Evolutionary conservation across 2,329 filamentous ascomycete genomes (phyloP), one percentile per base, ranked within the genome.

Genomic region (Aspergillus sp.): DNA sequence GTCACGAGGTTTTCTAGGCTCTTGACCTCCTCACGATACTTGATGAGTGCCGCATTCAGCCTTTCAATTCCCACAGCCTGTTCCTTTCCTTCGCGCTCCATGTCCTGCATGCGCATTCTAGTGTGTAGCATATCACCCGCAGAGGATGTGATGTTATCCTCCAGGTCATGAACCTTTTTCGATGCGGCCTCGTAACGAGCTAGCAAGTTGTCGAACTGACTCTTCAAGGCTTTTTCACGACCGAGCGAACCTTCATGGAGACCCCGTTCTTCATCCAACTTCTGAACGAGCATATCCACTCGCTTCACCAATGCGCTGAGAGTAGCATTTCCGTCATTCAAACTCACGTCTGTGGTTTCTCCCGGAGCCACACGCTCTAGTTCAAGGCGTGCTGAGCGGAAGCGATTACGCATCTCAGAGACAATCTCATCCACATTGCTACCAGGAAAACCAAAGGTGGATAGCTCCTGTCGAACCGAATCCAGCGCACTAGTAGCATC

Each of bases 321-420:
- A 2, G 67, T 69, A 8, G 65, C 56, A 36, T 60, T 63, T 32
- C 67, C 64, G 39, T 73, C 58, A 7, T 64, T 51, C 12, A 72
- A 59, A 9, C 65, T 51, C 5, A 57, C 61, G 37, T 64, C 54
- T 11, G 62, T 43, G 12, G 65, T 72, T 47, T 73, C 72, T 6
- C 71, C 71, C 6, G 72, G 71, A 7, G 72, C 46, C 3, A 64
- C 51, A 37, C 63, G 60, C 45, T 75, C 72, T 9, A 75, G 61
- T 13, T 68, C 62, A 12, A 74, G 53, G 27, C 71, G 67, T 29
- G 72, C 69, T 29, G 63, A 50, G 7, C 68, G 66, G 48, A 74
- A 72, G 12, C 60, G 60, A 6, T 52, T 50, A 19, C 62, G 61
- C 45, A 74, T 66, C 33, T 65, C 57, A 5, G 54, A 41, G 19